These are phyloP conservation scores for Pseudocercospora pini-densiflorae DNA, from an alignment of 2,329 filamentous ascomycete genomes.

Conservation along the genomic window DNA sequence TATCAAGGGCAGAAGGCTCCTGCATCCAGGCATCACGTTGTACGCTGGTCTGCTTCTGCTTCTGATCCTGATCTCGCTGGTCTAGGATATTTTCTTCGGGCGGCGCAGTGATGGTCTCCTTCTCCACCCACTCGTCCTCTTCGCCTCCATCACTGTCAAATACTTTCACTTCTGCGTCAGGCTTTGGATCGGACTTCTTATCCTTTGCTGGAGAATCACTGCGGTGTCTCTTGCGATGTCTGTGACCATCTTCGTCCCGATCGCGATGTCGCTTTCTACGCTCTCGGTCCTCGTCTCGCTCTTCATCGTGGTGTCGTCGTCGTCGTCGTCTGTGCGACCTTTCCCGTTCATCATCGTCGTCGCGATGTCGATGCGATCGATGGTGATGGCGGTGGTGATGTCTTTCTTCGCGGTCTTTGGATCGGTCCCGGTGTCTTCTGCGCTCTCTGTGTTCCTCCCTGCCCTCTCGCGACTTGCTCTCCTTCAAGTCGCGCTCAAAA, in stretches of 20 bases:
- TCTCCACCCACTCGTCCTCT: constrained; percentile 50
- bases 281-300: constrained; percentile 52
- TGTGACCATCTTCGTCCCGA: constrained; percentile 45
- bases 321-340: constrained; percentile 48
- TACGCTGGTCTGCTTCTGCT: constrained; percentile 45
- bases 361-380: constrained; percentile 48
- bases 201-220: constrained; percentile 40
- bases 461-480: constrained; percentile 55
- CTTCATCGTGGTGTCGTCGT: constrained; percentile 38
- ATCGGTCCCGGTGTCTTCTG: constrained; percentile 53
- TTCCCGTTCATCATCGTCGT: constrained; percentile 35
- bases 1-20: constrained; percentile 75
- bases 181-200: constrained; percentile 31
- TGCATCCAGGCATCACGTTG: constrained; percentile 95
- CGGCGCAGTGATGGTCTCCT: constrained; percentile 47
- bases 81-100: constrained; percentile 52
- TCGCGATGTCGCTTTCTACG: constrained; percentile 52
- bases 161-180: constrained; percentile 34
- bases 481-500: constrained; percentile 77
- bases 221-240: constrained; percentile 35
- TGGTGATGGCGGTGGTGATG: constrained; percentile 41
- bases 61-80: constrained; percentile 44
- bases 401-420: constrained; percentile 30
- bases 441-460: constrained; percentile 70
- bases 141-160: constrained; percentile 49